Conservation (phyloP, 768 basidiomycete genomes). For the Lactifluus piperatus region DNA sequence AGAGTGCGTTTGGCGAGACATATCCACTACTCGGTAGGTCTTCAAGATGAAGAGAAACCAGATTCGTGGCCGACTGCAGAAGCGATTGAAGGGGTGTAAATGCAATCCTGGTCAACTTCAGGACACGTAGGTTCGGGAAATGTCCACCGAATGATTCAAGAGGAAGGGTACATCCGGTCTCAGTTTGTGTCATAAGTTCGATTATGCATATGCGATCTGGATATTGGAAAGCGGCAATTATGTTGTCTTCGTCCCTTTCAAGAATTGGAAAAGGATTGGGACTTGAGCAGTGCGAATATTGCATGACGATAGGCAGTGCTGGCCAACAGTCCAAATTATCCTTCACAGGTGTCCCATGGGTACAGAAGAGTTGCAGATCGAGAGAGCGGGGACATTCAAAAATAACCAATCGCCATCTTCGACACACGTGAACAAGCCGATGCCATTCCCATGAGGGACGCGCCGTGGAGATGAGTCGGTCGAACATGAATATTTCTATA, state of each 20-base stretch:
- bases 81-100: background rate
- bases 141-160: too few species aligned
- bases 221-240: background rate
- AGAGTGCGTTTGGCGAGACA: background rate
- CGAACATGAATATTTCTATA: background rate
- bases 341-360: background rate
- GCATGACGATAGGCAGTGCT: background rate
- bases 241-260: background rate
- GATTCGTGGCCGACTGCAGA: background rate
- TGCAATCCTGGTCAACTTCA: too few species aligned
- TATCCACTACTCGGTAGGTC: background rate
- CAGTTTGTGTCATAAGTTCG: background rate
- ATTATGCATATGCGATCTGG: background rate
- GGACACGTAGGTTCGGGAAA: too few species aligned
- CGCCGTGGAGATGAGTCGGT: too few species aligned
- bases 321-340: background rate
- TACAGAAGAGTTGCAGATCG: background rate
- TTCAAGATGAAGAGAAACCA: background rate
- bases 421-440: background rate
- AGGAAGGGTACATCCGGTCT: too few species aligned
- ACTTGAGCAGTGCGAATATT: background rate
- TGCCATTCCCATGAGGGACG: conserved; percentile 9
- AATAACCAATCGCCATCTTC: background rate
- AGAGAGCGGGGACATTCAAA: background rate
- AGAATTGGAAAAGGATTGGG: background rate